phyloP scores from a whole-genome alignment of 257 asterid genomes.

The Solanum acaule region DNA sequence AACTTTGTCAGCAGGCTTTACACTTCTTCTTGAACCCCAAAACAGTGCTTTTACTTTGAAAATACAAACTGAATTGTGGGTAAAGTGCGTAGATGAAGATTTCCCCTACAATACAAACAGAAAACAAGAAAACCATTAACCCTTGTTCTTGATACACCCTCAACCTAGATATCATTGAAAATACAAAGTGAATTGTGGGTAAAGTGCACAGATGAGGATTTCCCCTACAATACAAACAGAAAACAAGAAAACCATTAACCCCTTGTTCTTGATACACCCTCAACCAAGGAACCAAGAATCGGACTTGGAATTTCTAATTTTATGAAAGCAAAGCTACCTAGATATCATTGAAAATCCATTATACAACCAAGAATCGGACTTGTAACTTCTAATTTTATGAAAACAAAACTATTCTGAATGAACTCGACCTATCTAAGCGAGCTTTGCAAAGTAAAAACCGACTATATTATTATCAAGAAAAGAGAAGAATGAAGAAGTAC shows the following conservation, averaged over 20 bases:
- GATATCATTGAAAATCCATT: neutral
- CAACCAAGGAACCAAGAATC: neutral
- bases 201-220: slow-evolving; percentile 12
- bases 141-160: neutral
- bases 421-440: neutral
- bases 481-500: slow-evolving; percentile 27
- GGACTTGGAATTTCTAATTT: neutral
- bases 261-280: neutral
- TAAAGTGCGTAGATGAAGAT: slow-evolving; percentile 9
- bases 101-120: slow-evolving; percentile 33
- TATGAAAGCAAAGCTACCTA: neutral
- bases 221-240: slow-evolving; percentile 30
- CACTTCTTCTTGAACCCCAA: slow-evolving; percentile 74
- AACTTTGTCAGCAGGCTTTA: slow-evolving; percentile 41
- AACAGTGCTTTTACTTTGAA: slow-evolving; percentile 50
- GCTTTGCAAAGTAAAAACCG: neutral
- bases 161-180: slow-evolving; percentile 4
- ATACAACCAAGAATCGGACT: neutral
- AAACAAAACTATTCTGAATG: neutral
- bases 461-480: neutral
- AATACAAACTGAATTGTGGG: slow-evolving; percentile 12
- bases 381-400: neutral
- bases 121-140: neutral
- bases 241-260: neutral
- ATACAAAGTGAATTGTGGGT: slow-evolving; percentile 9